A percentile compares a stretch with the other conserved stretches of the same genome.
Evolutionary conservation across 2,329 filamentous ascomycete genomes (phyloP).

Genomic region (Neofusicoccum laricinum): DNA sequence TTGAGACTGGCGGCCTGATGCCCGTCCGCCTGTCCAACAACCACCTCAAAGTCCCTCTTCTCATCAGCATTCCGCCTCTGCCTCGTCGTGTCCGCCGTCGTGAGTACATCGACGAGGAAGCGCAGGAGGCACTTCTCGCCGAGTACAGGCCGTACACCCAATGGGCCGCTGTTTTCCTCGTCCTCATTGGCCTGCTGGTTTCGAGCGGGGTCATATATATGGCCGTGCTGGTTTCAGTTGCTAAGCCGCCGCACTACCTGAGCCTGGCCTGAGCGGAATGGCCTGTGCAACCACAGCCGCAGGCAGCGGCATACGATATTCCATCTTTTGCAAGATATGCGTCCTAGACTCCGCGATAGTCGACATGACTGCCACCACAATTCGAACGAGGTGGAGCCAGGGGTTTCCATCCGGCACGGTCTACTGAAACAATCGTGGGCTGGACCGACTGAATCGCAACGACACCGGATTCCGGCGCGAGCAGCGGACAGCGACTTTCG

Average conservation of each 20-base stretch:
- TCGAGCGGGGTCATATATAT: constrained; percentile 2
- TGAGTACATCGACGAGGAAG: constrained; percentile 4
- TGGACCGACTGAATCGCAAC: not conserved
- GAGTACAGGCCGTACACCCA: constrained; percentile 9
- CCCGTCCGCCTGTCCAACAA: not conserved
- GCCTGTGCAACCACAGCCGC: constrained; percentile 7
- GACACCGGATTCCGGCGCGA: not conserved
- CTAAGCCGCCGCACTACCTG: not conserved
- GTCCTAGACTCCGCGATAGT: not conserved
- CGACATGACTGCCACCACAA: not conserved
- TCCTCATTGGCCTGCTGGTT: constrained; percentile 11
- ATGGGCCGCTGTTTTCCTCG: not conserved
- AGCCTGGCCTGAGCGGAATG: constrained; percentile 3
- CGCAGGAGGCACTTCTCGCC: not conserved
- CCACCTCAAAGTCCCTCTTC: constrained; percentile 11
- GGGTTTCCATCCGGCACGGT: not conserved
- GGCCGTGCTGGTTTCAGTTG: constrained; percentile 3
- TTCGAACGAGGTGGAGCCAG: not conserved
- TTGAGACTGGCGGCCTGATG: not conserved
- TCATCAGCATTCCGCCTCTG: not conserved
- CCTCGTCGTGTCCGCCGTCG: not conserved
- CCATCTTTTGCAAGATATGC: not conserved
- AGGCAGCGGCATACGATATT: not conserved
- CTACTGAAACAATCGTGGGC: not conserved
- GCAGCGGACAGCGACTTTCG: not conserved